Conservation (phyloP, 2,329 filamentous ascomycete species). For the Sarocladiaceae sp. region DNA sequence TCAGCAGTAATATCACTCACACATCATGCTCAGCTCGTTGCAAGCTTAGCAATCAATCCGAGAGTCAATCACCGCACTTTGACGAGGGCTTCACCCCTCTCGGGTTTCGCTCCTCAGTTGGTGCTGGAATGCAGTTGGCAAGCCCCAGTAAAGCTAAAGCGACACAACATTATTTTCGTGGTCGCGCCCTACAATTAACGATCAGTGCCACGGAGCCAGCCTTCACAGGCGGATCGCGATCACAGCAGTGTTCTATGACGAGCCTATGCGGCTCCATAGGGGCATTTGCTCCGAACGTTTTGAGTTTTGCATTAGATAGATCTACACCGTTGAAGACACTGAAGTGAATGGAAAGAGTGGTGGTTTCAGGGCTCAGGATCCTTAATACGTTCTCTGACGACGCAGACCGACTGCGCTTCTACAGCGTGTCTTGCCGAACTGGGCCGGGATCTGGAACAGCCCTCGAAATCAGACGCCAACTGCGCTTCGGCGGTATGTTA, state of each 20-base stretch:
- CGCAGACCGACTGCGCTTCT: too few relatives aligned
- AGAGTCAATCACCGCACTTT: background rate
- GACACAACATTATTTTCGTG: background rate
- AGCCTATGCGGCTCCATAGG: background rate
- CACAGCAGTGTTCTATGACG: background rate
- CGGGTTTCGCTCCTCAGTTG: background rate
- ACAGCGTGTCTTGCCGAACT: too few relatives aligned
- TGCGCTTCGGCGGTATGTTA: too few relatives aligned
- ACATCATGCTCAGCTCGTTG: background rate
- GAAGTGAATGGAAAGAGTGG: too few relatives aligned
- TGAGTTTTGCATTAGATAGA: too few relatives aligned
- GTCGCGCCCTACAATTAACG: background rate
- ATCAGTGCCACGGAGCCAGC: background rate
- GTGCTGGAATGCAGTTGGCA: background rate
- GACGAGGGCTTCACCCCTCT: background rate
- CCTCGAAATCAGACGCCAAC: too few relatives aligned
- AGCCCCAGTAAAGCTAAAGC: background rate
- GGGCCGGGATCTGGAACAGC: too few relatives aligned
- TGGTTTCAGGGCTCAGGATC: too few relatives aligned
- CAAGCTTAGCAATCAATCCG: conserved; percentile 4
- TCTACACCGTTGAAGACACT: too few relatives aligned
- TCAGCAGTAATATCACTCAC: background rate
- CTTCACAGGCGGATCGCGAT: background rate
- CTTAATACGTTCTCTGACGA: too few relatives aligned
- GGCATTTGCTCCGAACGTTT: background rate